Percentiles rank a stretch among this genome's conserved stretches.
Evolutionary conservation across 192 early-diverging fungal genomes (phyloP).

Genomic region (Phycomyces blakesleeanus): DNA sequence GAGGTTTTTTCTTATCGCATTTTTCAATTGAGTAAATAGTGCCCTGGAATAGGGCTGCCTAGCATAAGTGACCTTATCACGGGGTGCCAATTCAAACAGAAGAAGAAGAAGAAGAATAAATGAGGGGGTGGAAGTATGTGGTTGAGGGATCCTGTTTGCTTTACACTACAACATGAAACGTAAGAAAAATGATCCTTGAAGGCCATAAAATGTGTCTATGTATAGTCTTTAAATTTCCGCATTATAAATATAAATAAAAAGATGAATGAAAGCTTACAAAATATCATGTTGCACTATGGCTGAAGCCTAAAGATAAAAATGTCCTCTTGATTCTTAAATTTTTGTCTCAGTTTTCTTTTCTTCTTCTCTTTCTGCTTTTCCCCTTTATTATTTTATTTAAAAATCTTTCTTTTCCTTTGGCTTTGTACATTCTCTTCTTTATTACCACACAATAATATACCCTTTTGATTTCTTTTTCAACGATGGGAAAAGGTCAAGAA

Average conservation of each 20-base stretch:
- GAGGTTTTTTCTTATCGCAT: no score
- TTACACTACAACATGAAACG: neutral
- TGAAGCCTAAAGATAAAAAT: neutral
- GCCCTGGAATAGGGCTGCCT: no score
- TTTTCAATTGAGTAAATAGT: no score
- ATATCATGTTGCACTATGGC: no score
- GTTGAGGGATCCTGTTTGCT: no score
- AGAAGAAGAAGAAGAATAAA: neutral
- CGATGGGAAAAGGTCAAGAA: constrained; percentile 1
- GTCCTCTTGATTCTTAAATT: neutral
- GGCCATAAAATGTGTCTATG: neutral
- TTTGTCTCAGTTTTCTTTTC: neutral
- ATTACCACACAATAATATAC: no score
- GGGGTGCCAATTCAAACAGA: no score
- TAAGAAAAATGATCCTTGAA: neutral
- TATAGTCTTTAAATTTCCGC: neutral
- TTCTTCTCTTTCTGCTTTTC: neutral
- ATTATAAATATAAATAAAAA: neutral
- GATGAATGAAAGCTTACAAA: no score
- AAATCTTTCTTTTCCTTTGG: neutral
- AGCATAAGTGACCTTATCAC: no score
- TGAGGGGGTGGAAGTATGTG: neutral
- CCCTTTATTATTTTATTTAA: neutral
- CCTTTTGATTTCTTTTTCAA: no score
- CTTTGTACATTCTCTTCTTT: no score